A percentile compares a stretch with the other conserved stretches of the same genome.
phyloP scores from a whole-genome alignment of 2,329 filamentous ascomycete species.

The Blastomyces silverae region DNA sequence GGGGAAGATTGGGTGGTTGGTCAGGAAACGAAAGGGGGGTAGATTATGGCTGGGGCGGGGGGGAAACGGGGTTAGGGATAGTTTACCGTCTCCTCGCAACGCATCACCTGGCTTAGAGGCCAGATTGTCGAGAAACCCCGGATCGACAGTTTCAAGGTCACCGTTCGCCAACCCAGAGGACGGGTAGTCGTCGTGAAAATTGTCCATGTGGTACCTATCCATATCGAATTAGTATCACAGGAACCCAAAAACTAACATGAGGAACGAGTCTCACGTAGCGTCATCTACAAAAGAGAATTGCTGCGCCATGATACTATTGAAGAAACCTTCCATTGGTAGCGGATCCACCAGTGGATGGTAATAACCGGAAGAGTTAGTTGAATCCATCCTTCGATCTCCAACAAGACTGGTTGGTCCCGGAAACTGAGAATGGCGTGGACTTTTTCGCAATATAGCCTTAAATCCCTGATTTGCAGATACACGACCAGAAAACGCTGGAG shows the following conservation, averaged over 20 bases:
- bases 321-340: neutral
- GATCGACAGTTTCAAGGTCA: neutral
- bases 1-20: neutral
- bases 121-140: neutral
- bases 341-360: neutral
- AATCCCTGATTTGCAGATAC: neutral
- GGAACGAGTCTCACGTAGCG: conserved; percentile 1
- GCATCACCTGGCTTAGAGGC: neutral
- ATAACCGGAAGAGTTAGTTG: neutral
- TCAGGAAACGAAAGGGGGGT: conserved; percentile 4
- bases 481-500: neutral
- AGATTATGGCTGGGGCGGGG: neutral
- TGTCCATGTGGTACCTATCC: neutral
- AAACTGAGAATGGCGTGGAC: neutral
- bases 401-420: neutral
- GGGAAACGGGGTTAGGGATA: neutral
- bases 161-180: neutral
- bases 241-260: neutral
- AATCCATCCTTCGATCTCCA: neutral
- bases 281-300: conserved; percentile 2
- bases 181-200: neutral
- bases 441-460: neutral
- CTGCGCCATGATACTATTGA: neutral
- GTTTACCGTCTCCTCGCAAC: neutral
- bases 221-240: neutral